These are phyloP conservation scores for Penicillium chermesinum DNA, from an alignment of 495 filamentous ascomycete genomes.

Conservation along the genomic window DNA sequence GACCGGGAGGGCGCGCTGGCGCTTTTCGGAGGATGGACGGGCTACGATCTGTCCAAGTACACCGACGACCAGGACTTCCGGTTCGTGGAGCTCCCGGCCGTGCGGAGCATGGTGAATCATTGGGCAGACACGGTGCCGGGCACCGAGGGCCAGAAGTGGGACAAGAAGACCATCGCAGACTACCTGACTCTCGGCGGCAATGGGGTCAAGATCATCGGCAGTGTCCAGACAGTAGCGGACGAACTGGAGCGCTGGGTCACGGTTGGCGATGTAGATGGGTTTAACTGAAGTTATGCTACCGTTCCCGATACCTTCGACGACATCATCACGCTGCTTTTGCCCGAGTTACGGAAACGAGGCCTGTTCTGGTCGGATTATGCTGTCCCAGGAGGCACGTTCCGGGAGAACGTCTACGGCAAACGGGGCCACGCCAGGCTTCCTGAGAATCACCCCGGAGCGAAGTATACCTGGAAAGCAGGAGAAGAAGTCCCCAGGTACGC, in stretches of 20 bases:
- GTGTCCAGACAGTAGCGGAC: conserved; percentile 53
- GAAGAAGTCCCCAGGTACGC: conserved; percentile 29
- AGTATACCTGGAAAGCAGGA: conserved; percentile 41
- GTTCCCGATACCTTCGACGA: conserved; percentile 60
- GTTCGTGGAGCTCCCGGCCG: conserved; percentile 56
- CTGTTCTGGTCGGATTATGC: conserved; percentile 45
- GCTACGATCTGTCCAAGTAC: conserved; percentile 47
- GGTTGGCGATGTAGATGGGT: conserved; percentile 59
- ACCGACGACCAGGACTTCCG: conserved; percentile 49
- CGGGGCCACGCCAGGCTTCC: conserved; percentile 36
- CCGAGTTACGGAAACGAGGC: conserved; percentile 43
- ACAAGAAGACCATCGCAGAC: conserved; percentile 56
- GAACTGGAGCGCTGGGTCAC: conserved; percentile 56
- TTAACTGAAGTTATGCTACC: conserved; percentile 56
- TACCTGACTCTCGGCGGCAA: conserved; percentile 56
- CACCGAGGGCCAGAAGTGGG: conserved; percentile 51
- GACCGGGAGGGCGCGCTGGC: conserved; percentile 50
- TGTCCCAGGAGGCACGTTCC: conserved; percentile 39
- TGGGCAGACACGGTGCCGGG: conserved; percentile 37
- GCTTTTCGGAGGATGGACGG: conserved; percentile 52
- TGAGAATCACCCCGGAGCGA: conserved; percentile 39
- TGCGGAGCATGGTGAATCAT: conserved; percentile 41
- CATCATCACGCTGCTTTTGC: conserved; percentile 46
- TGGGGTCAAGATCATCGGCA: conserved; percentile 53
- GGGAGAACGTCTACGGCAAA: conserved; percentile 39